A percentile compares a stretch with the other conserved stretches of the same genome.
Evolutionary conservation across 352 stramenopile species (phyloP).

Genomic region (Phytophthora parvispora): DNA sequence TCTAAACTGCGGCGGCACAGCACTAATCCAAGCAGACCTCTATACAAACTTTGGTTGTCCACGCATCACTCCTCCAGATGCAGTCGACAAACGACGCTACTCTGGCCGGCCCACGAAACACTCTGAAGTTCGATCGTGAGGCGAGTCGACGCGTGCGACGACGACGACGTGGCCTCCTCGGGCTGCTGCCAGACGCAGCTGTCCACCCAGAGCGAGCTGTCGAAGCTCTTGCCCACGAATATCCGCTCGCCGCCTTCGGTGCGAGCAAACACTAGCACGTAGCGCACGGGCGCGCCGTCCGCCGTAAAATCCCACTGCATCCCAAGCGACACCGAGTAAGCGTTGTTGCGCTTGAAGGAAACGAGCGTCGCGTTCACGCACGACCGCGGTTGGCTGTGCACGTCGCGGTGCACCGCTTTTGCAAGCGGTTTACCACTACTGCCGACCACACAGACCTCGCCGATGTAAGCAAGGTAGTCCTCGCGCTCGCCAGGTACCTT

Average conservation of each 20-base stretch:
- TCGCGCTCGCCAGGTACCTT: slow-evolving; percentile 27
- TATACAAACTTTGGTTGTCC: not conserved
- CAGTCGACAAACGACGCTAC: slow-evolving; percentile 26
- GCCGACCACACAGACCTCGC: slow-evolving; percentile 43
- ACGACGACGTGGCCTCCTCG: slow-evolving; percentile 22
- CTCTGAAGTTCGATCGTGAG: slow-evolving; percentile 40
- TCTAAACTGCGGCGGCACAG: not conserved
- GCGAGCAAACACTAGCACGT: slow-evolving; percentile 39
- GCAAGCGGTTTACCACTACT: slow-evolving; percentile 16
- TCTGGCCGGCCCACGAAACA: slow-evolving; percentile 37
- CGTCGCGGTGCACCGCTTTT: slow-evolving; percentile 19
- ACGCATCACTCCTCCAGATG: slow-evolving; percentile 25
- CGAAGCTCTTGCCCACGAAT: slow-evolving; percentile 46
- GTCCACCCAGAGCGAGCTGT: slow-evolving; percentile 20
- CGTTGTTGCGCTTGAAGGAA: slow-evolving; percentile 25
- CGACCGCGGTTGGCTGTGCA: slow-evolving; percentile 23
- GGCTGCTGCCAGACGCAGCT: slow-evolving; percentile 19
- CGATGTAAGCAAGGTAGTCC: slow-evolving; percentile 41
- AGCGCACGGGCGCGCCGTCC: slow-evolving; percentile 30
- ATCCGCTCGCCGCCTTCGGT: slow-evolving; percentile 16
- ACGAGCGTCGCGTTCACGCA: slow-evolving; percentile 33
- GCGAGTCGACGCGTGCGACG: slow-evolving; percentile 20
- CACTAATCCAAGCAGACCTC: too few species aligned
- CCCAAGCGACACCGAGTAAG: slow-evolving; percentile 32
- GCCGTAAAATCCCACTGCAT: slow-evolving; percentile 37